Percentiles rank a stretch among this genome's conserved stretches.
These are phyloP conservation scores for Lodderomyces beijingensis DNA, from an alignment of 1,139 yeast genomes.

Conservation along the genomic window DNA sequence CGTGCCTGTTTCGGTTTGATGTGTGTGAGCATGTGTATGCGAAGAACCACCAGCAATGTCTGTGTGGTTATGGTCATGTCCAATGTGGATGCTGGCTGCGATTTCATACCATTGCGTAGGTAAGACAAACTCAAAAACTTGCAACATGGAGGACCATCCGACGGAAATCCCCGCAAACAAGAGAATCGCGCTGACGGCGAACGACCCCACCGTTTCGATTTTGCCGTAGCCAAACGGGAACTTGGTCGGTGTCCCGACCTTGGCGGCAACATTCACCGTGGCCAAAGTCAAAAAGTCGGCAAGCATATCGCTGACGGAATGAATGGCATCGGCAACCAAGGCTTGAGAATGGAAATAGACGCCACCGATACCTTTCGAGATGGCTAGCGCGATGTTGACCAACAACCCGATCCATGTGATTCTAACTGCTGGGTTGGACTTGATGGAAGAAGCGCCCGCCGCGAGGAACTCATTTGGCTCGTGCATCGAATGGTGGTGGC, in stretches of 20 bases:
- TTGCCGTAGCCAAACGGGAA: conserved; percentile 93
- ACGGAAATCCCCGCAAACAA: conserved; percentile 86
- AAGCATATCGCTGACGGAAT: conserved; percentile 82
- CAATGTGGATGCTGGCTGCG: conserved; percentile 43
- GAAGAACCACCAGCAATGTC: conserved; percentile 12
- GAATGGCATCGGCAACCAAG: conserved; percentile 88
- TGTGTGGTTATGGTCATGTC: conserved; percentile 51
- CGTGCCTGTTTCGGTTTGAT: conserved; percentile 3
- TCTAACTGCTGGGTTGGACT: conserved; percentile 77
- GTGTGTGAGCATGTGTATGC: conserved; percentile 20
- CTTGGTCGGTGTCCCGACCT: conserved; percentile 52
- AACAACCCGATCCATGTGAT: conserved; percentile 89
- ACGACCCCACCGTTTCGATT: conserved; percentile 85
- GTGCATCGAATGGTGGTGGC: conserved; percentile 31
- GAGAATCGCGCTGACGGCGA: conserved; percentile 78
- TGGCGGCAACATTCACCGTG: conserved; percentile 75
- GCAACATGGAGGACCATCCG: conserved; percentile 80
- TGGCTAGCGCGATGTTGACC: conserved; percentile 81
- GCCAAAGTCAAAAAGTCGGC: conserved; percentile 86
- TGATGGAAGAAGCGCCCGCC: conserved; percentile 24
- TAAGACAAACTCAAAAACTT: conserved; percentile 62
- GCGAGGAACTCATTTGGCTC: conserved; percentile 41
- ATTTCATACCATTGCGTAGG: conserved; percentile 49
- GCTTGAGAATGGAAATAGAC: conserved; percentile 92
- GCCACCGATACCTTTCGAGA: conserved; percentile 86